Evolutionary conservation across 306 rosid species (phyloP).

Genomic region (Begonia fuchsioides): DNA sequence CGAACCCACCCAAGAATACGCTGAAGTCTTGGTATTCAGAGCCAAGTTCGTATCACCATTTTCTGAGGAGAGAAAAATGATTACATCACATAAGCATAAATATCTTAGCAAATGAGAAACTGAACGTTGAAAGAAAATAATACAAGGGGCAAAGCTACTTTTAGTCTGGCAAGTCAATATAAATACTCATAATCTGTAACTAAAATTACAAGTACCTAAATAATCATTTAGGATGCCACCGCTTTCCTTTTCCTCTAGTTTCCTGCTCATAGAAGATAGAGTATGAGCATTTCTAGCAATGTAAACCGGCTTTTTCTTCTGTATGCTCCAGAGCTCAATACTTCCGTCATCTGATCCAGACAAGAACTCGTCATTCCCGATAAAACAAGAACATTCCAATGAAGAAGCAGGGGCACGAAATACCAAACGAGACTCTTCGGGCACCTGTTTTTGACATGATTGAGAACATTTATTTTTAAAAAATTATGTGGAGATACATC

Average conservation of each 20-base stretch:
- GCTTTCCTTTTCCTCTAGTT: slow-evolving; percentile 25
- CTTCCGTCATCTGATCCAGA: slow-evolving; percentile 90
- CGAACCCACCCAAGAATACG: slow-evolving; percentile 74
- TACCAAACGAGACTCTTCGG: slow-evolving; percentile 81
- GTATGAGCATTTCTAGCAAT: slow-evolving; percentile 75
- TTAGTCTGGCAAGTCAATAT: background rate
- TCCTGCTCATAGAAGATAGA: slow-evolving; percentile 18
- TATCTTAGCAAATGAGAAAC: background rate
- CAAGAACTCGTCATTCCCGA: slow-evolving; percentile 65
- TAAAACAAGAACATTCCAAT: slow-evolving; percentile 76
- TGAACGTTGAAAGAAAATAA: background rate
- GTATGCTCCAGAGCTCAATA: slow-evolving; percentile 60
- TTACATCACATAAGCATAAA: slow-evolving; percentile 13
- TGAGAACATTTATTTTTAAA: background rate
- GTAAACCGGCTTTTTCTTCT: slow-evolving; percentile 70
- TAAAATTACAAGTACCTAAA: slow-evolving; percentile 28
- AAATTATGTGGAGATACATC: background rate
- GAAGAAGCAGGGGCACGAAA: slow-evolving; percentile 85
- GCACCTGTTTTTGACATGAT: slow-evolving; percentile 50
- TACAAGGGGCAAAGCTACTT: too few relatives aligned
- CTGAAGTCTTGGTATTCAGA: slow-evolving; percentile 29
- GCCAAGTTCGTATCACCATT: slow-evolving; percentile 31
- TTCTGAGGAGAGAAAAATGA: slow-evolving; percentile 37
- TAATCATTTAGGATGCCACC: slow-evolving; percentile 46
- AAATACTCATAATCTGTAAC: background rate